Evolutionary conservation across 1,139 yeast genomes (phyloP).

Genomic region (Pichia sp.): DNA sequence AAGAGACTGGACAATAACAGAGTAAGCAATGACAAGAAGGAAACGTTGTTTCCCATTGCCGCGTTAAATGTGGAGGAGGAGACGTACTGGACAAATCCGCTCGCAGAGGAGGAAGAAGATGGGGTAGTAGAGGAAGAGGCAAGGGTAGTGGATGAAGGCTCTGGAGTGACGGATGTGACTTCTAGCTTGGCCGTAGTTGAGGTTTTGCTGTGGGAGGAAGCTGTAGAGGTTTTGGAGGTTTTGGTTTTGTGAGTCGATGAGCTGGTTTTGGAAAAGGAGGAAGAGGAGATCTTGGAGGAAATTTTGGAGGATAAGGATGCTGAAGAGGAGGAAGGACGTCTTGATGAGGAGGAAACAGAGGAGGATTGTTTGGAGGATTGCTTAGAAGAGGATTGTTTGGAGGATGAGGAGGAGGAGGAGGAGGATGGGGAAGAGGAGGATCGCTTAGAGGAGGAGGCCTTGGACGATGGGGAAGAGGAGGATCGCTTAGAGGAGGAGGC

Average conservation of each 20-base stretch:
- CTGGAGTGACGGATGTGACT: neutral
- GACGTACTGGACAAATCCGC: slow-evolving; percentile 10
- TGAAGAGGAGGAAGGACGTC: neutral
- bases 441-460: neutral
- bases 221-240: neutral
- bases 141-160: neutral
- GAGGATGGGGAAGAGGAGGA: neutral
- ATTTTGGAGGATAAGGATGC: neutral
- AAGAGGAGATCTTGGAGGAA: neutral
- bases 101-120: slow-evolving; percentile 6
- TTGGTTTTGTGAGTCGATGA: too few relatives aligned
- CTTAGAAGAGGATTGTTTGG: neutral
- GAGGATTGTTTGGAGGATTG: neutral
- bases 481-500: neutral
- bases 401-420: neutral
- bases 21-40: neutral
- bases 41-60: neutral
- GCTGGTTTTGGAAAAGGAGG: neutral
- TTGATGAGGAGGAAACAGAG: neutral
- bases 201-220: neutral
- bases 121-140: slow-evolving; percentile 1
- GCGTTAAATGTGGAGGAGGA: neutral
- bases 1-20: slow-evolving; percentile 1
- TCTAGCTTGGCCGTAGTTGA: neutral
- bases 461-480: neutral